These are phyloP conservation scores for Clarireedia hainanense DNA, from an alignment of 2,329 filamentous ascomycete genomes.

Conservation along the genomic window DNA sequence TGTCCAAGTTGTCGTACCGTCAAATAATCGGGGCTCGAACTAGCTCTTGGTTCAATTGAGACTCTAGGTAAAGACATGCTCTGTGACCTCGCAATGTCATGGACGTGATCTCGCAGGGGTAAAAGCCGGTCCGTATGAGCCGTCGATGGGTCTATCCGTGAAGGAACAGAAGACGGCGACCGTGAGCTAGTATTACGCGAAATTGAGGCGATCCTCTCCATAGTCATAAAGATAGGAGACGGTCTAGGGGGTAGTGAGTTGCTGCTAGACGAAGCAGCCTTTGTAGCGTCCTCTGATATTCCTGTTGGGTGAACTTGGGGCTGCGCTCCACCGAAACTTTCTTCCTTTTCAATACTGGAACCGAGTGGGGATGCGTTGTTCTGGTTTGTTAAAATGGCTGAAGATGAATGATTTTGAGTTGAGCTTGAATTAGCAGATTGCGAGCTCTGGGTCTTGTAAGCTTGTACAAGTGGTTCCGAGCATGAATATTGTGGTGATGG, in stretches of 20 bases:
- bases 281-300: neutral
- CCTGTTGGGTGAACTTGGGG: neutral
- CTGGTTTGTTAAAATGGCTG: neutral
- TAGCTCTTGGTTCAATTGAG: neutral
- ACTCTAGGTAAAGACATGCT: slow-evolving; percentile 3
- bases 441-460: neutral
- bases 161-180: slow-evolving; percentile 3
- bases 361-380: neutral
- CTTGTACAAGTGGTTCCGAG: neutral
- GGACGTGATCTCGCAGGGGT: slow-evolving; percentile 1
- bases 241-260: neutral
- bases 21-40: neutral
- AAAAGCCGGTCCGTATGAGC: neutral
- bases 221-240: neutral
- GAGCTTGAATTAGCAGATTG: neutral
- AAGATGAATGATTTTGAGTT: neutral
- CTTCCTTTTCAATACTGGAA: slow-evolving; percentile 1
- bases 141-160: neutral
- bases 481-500: neutral
- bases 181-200: neutral
- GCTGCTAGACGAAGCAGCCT: neutral
- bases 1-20: slow-evolving; percentile 17
- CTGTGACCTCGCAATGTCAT: neutral
- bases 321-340: neutral
- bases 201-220: neutral